Percentiles rank a stretch among this genome's conserved stretches.
These are phyloP conservation scores for Calonectria honghensis DNA, from an alignment of 2,329 filamentous ascomycete genomes.

Conservation along the genomic window DNA sequence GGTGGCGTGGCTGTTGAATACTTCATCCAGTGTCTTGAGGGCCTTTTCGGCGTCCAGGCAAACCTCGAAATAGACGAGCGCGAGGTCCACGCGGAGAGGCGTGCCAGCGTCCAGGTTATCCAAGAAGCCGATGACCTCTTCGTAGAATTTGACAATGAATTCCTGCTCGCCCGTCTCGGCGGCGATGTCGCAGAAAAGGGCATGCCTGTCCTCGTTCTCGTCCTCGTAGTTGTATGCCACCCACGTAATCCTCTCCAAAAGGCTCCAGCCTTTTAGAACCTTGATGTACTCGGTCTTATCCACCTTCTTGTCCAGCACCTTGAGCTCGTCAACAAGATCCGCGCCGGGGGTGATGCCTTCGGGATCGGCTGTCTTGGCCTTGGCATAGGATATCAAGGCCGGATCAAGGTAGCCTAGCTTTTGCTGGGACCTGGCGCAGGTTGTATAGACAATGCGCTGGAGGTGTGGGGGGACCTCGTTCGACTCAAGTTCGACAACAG, in stretches of 20 bases:
- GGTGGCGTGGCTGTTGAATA: slow-evolving; percentile 47
- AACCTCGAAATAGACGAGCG: slow-evolving; percentile 43
- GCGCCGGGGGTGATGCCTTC: slow-evolving; percentile 44
- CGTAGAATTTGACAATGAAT: slow-evolving; percentile 51
- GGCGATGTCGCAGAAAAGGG: slow-evolving; percentile 44
- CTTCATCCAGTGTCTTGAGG: slow-evolving; percentile 45
- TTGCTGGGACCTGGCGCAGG: neutral
- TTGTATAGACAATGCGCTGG: neutral
- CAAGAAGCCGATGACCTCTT: slow-evolving; percentile 50
- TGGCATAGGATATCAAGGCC: neutral
- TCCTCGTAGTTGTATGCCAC: slow-evolving; percentile 50
- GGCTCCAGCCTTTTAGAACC: slow-evolving; percentile 51
- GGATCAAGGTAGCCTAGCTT: neutral
- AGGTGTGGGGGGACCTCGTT: neutral
- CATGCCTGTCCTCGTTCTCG: slow-evolving; percentile 4
- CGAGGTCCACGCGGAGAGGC: slow-evolving; percentile 50
- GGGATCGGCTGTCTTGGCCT: slow-evolving; percentile 21
- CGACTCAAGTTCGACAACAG: neutral
- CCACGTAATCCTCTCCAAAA: slow-evolving; percentile 54
- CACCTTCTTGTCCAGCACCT: slow-evolving; percentile 39
- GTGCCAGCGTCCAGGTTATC: slow-evolving; percentile 54
- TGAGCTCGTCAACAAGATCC: slow-evolving; percentile 49
- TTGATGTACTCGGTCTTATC: slow-evolving; percentile 43
- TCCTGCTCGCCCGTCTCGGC: slow-evolving; percentile 43
- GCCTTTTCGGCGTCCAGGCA: slow-evolving; percentile 42